Percentiles rank a stretch among this genome's conserved stretches.
These are phyloP conservation scores for Alternaria sp. DNA, from an alignment of 2,329 filamentous ascomycete genomes.

Conservation along the genomic window DNA sequence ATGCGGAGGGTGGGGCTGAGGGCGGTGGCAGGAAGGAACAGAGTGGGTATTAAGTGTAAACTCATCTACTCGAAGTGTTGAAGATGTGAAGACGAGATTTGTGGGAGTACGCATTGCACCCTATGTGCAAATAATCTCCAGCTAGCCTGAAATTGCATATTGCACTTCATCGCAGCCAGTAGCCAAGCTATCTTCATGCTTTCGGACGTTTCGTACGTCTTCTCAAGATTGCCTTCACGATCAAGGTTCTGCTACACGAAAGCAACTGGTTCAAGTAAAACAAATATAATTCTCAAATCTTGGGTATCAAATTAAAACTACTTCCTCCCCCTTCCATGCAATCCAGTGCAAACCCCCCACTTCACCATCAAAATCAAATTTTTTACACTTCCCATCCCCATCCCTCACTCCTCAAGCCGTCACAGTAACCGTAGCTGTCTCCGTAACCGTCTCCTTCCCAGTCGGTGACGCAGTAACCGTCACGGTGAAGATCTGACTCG, in stretches of 20 bases:
- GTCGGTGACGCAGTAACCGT: conserved; percentile 41
- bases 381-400: not conserved
- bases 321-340: not conserved
- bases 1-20: conserved; percentile 25
- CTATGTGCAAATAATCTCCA: not conserved
- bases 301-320: conserved; percentile 5
- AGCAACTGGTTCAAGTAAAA: not conserved
- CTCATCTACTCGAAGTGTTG: not conserved
- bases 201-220: not conserved
- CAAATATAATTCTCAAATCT: not conserved
- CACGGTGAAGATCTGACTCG: conserved; percentile 42
- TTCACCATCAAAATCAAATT: not conserved
- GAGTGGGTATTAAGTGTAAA: conserved; percentile 44
- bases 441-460: conserved; percentile 39
- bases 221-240: not conserved
- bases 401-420: conserved; percentile 11
- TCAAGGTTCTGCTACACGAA: not conserved
- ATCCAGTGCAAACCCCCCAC: not conserved
- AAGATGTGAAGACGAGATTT: not conserved
- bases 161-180: not conserved
- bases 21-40: conserved; percentile 46
- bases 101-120: not conserved
- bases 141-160: not conserved
- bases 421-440: conserved; percentile 33
- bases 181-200: not conserved